A percentile compares a stretch with the other conserved stretches of the same genome.
Evolutionary conservation across 441 rosid species (phyloP).

Genomic region (Oxalis stricta): DNA sequence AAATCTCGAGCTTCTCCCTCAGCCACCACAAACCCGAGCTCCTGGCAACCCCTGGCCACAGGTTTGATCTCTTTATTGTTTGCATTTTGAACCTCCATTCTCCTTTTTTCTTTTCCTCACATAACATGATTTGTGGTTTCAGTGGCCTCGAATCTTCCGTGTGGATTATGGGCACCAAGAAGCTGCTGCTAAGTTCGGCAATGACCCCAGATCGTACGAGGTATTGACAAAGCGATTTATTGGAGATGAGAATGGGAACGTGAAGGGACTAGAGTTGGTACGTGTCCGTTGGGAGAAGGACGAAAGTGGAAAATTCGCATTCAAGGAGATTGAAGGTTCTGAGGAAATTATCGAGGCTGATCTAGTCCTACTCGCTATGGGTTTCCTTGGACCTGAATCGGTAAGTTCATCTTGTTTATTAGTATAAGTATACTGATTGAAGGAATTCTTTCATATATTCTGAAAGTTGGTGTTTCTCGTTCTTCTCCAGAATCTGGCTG

Average conservation of each 20-base stretch:
- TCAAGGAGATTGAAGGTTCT: conserved; percentile 80
- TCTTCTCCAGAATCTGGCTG: conserved; percentile 57
- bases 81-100: background rate
- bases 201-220: conserved; percentile 91
- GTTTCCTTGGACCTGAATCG: conserved; percentile 95
- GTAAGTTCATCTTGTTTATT: no score
- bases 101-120: background rate
- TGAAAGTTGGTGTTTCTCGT: conserved; percentile 1
- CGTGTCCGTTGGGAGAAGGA: conserved; percentile 88
- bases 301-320: conserved; percentile 67
- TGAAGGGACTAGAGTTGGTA: conserved; percentile 82
- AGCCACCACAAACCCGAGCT: conserved; percentile 80
- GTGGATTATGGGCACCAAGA: conserved; percentile 98
- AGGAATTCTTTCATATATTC: no score
- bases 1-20: conserved; percentile 91
- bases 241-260: conserved; percentile 76
- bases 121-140: conserved; percentile 17
- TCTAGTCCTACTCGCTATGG: conserved; percentile 92
- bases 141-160: conserved; percentile 99
- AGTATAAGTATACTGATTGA: no score
- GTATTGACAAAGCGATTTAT: conserved; percentile 84
- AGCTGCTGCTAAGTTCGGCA: conserved; percentile 79
- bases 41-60: conserved; percentile 99
- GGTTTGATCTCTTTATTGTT: conserved; percentile 24
- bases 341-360: conserved; percentile 87